phyloP scores from a whole-genome alignment of 208 protist genomes.

The Leishmania lainsoni region DNA sequence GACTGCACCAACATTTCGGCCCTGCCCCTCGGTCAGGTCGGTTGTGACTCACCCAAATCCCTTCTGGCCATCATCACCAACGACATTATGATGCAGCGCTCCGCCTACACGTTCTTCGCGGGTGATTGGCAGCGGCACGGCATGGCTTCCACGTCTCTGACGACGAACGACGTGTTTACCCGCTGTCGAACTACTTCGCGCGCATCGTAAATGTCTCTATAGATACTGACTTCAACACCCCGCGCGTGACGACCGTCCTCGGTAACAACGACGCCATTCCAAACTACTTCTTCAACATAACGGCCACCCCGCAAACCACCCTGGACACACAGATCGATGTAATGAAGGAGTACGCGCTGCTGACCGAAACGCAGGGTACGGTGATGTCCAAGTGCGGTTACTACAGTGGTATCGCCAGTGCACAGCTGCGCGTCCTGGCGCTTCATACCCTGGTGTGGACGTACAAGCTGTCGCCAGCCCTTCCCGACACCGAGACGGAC shows the following conservation, averaged over 20 bases:
- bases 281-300: conserved; percentile 64
- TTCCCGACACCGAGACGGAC: conserved; percentile 58
- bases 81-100: conserved; percentile 40
- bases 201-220: neutral
- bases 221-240: neutral
- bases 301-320: conserved; percentile 23
- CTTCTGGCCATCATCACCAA: conserved; percentile 44
- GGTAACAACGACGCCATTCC: conserved; percentile 85
- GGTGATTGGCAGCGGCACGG: conserved; percentile 82
- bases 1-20: conserved; percentile 30
- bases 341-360: conserved; percentile 31
- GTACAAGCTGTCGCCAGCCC: conserved; percentile 34
- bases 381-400: conserved; percentile 64
- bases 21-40: conserved; percentile 28
- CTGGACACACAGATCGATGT: conserved; percentile 32
- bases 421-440: conserved; percentile 39
- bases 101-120: conserved; percentile 42
- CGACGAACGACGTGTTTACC: conserved; percentile 21
- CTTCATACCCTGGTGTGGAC: conserved; percentile 80
- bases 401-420: conserved; percentile 42
- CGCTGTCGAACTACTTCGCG: conserved; percentile 20
- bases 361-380: conserved; percentile 27
- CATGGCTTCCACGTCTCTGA: conserved; percentile 34
- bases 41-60: conserved; percentile 55
- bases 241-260: conserved; percentile 25